phyloP scores from a whole-genome alignment of 192 early-diverging fungal species.

The Fimicolochytrium jonesii region DNA sequence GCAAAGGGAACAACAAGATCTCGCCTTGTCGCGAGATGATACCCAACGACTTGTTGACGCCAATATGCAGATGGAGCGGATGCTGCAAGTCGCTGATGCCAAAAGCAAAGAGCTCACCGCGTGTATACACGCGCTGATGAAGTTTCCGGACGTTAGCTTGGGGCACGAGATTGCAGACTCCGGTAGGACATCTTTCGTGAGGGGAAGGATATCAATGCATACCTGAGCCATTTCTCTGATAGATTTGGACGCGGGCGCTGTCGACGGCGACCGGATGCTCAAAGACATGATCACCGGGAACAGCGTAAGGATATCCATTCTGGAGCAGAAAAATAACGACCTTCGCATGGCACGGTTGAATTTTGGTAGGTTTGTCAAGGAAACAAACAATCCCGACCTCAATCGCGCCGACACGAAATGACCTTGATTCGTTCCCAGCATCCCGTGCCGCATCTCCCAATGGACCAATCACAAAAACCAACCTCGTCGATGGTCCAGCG shows the following conservation, averaged over 20 bases:
- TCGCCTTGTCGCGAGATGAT: background rate
- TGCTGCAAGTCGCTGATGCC: constrained; percentile 1
- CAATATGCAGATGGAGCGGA: constrained; percentile 21
- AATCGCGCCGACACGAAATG: too few species aligned
- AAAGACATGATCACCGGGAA: constrained; percentile 42
- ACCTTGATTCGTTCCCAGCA: too few species aligned
- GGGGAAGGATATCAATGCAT: too few species aligned
- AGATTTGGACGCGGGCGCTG: constrained; percentile 1
- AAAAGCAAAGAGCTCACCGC: constrained; percentile 10
- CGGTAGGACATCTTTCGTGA: too few species aligned
- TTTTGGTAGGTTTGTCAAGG: constrained; percentile 5
- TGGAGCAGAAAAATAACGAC: constrained; percentile 48
- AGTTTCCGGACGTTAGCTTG: constrained; percentile 39
- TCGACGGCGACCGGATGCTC: constrained; percentile 27
- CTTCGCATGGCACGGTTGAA: constrained; percentile 31
- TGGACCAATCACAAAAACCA: background rate
- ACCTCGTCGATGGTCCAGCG: constrained; percentile 1
- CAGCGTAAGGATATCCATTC: constrained; percentile 39
- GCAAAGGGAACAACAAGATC: background rate
- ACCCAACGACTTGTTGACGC: constrained; percentile 10
- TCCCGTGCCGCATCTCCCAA: background rate
- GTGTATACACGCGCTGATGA: constrained; percentile 25
- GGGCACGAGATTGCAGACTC: constrained; percentile 27
- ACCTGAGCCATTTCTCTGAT: too few species aligned
- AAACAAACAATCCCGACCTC: too few species aligned